Base-by-base conservation (phyloP, 2,329 filamentous ascomycete genomes). In the Acarospora socialis region DNA sequence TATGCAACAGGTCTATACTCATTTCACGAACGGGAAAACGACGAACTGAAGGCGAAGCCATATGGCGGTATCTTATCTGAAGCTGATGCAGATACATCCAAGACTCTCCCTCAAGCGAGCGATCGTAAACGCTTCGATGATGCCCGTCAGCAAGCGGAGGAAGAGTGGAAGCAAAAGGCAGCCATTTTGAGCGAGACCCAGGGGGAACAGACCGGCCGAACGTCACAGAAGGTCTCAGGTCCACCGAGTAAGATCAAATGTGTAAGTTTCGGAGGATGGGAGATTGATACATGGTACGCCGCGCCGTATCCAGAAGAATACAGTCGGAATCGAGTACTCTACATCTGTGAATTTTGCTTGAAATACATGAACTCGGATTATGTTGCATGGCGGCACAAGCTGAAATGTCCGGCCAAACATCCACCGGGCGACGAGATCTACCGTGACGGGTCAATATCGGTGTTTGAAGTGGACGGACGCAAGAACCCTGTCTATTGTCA, bases 281-380 rank as follows among this genome's bases (percentile, higher is more conserved):
- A 98, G 55, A 98, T 98, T 46, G 90, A 98, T 52, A 98, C 90
- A 3, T 95, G 90, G 86, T 94, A 98, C 57, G 87, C 90, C 18
- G 90, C 90, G 22, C 92, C 90, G 8, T 98, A 98, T 52, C 90
- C 90, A 0, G 90, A 94, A 52, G 90, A 98, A 57, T 98, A 98
- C 62, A 95, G 84, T 53, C 76, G 87, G 42, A 95, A 98, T 51
- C 77, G 82, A 18, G 81, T 93, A 21, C 69, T 98, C n/a, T 95
- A 93, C 57, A 95, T 98, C 41, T 98, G 90, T 65, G 92, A 98
- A 55, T 98, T 95, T 55, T 98, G 90, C 53, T 66, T 98, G 38
- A 98, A 95, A 58, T 98, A 98, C 60, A 94, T 98, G 84, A 93
- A 92, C 55, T 95, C 90, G 12, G 87, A 94, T 53, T 95, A 92